phyloP scores from a whole-genome alignment of 1,284 basidiomycete species.

The Ganoderma meredithae region DNA sequence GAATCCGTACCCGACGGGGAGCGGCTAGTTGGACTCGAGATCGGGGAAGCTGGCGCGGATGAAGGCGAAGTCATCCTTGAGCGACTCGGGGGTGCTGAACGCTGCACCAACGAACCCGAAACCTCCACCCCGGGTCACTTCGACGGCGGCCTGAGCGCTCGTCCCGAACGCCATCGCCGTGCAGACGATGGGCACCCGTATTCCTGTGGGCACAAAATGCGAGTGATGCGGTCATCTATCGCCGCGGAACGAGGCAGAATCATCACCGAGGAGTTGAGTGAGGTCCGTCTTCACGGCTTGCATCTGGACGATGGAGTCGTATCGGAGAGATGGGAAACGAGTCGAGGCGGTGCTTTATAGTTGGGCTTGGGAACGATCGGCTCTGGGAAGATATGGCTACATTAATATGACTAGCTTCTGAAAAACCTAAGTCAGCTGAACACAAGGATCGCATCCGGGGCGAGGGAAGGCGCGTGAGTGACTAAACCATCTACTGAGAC shows the following conservation, averaged over 20 bases:
- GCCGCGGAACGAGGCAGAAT: background rate
- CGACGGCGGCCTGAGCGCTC: slow-evolving; percentile 65
- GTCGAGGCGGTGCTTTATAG: background rate
- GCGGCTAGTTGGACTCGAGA: slow-evolving; percentile 39
- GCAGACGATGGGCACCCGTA: slow-evolving; percentile 63
- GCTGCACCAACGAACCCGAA: slow-evolving; percentile 68
- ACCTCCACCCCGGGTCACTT: slow-evolving; percentile 70
- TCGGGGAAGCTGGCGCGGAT: slow-evolving; percentile 50
- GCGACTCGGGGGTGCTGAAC: slow-evolving; percentile 42
- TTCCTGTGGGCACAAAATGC: slow-evolving; percentile 24
- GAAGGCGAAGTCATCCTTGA: slow-evolving; percentile 56
- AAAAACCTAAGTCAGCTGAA: background rate
- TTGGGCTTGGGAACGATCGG: background rate
- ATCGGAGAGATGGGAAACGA: background rate
- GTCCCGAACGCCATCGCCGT: slow-evolving; percentile 75
- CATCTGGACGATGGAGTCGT: slow-evolving; percentile 16
- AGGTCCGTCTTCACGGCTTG: slow-evolving; percentile 43
- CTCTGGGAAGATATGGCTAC: background rate
- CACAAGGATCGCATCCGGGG: background rate
- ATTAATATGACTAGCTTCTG: background rate
- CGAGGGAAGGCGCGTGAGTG: too few relatives aligned
- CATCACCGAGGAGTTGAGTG: slow-evolving; percentile 43
- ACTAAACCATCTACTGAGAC: background rate
- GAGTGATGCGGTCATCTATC: background rate
- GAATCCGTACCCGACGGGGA: slow-evolving; percentile 77